Evolutionary conservation across 2,329 filamentous ascomycete species (phyloP).

Genomic region (Microthyrium microscopicum): DNA sequence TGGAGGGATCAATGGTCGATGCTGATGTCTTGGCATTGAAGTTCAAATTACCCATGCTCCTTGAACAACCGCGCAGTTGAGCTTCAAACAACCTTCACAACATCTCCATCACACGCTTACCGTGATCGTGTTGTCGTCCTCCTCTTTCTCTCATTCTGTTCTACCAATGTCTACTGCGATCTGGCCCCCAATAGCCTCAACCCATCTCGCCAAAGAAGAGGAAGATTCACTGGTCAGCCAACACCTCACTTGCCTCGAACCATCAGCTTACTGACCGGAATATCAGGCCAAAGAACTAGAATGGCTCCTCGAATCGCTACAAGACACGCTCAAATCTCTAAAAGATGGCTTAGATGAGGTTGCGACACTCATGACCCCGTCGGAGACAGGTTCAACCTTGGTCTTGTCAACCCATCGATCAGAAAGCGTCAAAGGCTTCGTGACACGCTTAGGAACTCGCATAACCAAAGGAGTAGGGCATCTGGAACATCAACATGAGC

Average conservation of each 20-base stretch:
- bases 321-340: conserved; percentile 43
- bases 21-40: no score
- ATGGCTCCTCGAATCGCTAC: conserved; percentile 46
- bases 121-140: no score
- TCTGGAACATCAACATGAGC: neutral
- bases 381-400: conserved; percentile 73
- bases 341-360: conserved; percentile 73
- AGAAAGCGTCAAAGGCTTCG: conserved; percentile 79
- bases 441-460: conserved; percentile 78
- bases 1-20: no score
- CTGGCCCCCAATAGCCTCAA: conserved; percentile 39
- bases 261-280: neutral
- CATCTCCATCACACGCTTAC: no score
- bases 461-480: conserved; percentile 71
- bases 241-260: neutral
- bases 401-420: conserved; percentile 76
- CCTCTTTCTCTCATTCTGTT: neutral
- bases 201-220: conserved; percentile 34
- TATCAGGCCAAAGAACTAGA: conserved; percentile 38
- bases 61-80: no score
- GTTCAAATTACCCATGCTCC: no score
- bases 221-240: conserved; percentile 32
- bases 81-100: no score
- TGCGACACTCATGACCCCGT: conserved; percentile 67
- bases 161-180: conserved; percentile 41